Base-by-base conservation (phyloP, 2,329 filamentous ascomycete genomes). In the Pseudocercospora macadamiae region DNA sequence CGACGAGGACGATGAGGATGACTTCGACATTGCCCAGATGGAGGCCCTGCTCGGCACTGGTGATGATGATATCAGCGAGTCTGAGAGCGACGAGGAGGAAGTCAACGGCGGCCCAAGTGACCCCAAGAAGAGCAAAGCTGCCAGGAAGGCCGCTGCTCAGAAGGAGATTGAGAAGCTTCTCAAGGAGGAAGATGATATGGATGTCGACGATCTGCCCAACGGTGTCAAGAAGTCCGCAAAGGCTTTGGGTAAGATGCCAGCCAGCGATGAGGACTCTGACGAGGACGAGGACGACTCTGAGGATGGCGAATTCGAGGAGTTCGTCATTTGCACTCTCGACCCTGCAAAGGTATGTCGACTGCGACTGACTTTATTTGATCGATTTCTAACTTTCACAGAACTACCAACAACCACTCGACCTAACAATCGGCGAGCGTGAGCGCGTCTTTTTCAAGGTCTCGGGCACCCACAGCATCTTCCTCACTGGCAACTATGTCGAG, bases 401-500 rank as follows among this genome's bases (percentile, higher is more conserved):
- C 81, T 96, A 89, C 84, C 95, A 99, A 80, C 96, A 99, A 79
- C 80, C 95, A 48, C 86, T 99, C 60, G 91, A 99, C 77, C 91
- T 99, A 76, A 95, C 90, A 64, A 86, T 99, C 74, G 87, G 86
- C 70, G 90, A 96, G 75, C 86, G 89, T 68, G 95, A 99, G 83
- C 86, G 86, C 69, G 88, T 97, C 66, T 96, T 90, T 83, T 97
- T 99, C 82, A 86, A 90, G 73, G 92, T 96, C 66, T 87, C 85
- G 62, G 95, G 95, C 70, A 95, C 90, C 63, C 92, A 97, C 83
- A 86, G 89, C 64, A 83, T 99, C 72, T 95, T 89, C 80, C 85
- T 99, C 61, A 97, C 93, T 63, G 95, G 95, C 69, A 99, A 99
- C 86, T 97, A 96, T 78, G 85, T 99, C 67, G 85, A 95, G 63